A percentile compares a stretch with the other conserved stretches of the same genome.
phyloP scores from a whole-genome alignment of 305 asterid species.

The Caryopteris hybrid region DNA sequence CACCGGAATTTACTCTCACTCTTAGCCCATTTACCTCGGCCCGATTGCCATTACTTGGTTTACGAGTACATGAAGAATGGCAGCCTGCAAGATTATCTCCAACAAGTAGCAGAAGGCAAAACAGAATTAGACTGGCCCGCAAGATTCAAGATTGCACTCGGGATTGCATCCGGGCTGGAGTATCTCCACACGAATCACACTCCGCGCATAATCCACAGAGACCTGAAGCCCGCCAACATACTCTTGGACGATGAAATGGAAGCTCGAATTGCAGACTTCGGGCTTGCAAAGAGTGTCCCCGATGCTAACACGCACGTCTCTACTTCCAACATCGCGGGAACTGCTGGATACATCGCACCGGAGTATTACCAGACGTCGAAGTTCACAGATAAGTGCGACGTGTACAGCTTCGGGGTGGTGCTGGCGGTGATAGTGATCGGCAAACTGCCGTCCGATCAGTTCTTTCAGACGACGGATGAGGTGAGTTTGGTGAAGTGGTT shows the following conservation, averaged over 20 bases:
- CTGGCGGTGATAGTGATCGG: conserved; percentile 60
- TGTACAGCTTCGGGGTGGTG: conserved; percentile 75
- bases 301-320: conserved; percentile 55
- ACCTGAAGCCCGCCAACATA: conserved; percentile 82
- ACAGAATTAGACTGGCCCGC: conserved; percentile 51
- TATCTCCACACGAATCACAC: conserved; percentile 63
- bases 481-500: conserved; percentile 69
- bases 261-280: conserved; percentile 79
- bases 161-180: conserved; percentile 73
- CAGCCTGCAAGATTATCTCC: conserved; percentile 52
- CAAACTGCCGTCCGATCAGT: conserved; percentile 71
- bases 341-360: conserved; percentile 74
- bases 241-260: conserved; percentile 87
- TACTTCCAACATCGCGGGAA: conserved; percentile 72
- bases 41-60: conserved; percentile 70
- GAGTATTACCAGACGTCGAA: conserved; percentile 69
- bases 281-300: conserved; percentile 76
- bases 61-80: conserved; percentile 73
- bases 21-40: conserved; percentile 64
- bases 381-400: conserved; percentile 81
- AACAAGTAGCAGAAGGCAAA: conserved; percentile 26
- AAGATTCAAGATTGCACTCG: conserved; percentile 60
- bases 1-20: conserved; percentile 68
- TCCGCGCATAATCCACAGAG: conserved; percentile 71
- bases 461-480: conserved; percentile 71